These are phyloP conservation scores for Pseudisothecium myosuroides DNA, from an alignment of 225 moss, liverwort and hornwort species.

Conservation along the genomic window DNA sequence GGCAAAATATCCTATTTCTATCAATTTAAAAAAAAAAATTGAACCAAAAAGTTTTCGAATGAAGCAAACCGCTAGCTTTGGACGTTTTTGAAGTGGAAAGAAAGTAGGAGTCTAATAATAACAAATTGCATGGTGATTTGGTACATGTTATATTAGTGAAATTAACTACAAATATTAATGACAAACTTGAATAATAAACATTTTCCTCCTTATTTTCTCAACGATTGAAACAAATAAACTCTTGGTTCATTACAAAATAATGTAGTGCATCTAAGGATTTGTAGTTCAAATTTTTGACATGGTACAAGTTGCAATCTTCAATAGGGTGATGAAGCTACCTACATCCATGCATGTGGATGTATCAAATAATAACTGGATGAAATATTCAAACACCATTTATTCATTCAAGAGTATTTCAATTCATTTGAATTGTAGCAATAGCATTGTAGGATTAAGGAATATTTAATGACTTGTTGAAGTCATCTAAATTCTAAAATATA, in stretches of 20 bases:
- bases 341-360: no score
- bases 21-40: background rate
- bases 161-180: background rate
- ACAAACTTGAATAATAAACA: background rate
- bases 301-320: background rate
- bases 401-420: background rate
- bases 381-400: background rate
- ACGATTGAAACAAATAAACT: background rate
- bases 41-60: rapidly evolving
- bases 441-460: background rate
- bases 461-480: background rate
- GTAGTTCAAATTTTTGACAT: background rate
- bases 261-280: background rate
- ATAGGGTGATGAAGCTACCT: background rate
- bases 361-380: background rate
- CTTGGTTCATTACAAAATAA: background rate
- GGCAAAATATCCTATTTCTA: background rate
- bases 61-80: background rate
- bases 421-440: background rate
- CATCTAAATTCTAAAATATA: background rate
- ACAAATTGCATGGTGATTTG: background rate
- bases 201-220: background rate
- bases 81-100: background rate
- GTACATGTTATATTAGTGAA: background rate
- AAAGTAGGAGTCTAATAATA: background rate